Base-by-base conservation (phyloP, 2,329 filamentous ascomycete species). In the Aspergillus sp. region DNA sequence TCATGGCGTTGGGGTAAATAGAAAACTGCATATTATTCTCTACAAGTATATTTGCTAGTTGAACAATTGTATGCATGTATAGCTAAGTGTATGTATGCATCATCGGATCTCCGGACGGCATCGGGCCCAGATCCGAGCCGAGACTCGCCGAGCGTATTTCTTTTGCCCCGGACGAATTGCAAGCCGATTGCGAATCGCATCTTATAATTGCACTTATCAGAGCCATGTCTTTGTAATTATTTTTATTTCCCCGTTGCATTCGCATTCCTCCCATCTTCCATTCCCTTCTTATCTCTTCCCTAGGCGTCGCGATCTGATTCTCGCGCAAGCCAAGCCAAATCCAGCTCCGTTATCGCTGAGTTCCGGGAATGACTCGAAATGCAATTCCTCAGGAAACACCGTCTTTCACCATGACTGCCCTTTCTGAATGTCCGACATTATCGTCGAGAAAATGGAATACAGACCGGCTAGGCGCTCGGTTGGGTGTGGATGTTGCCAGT, bases 401-500 rank as follows among this genome's bases (percentile, higher is more conserved):
- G 19, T 23, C 22, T 15, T 53, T 59, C 35, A 43, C 54, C 37
- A 56, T 61, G 49, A 49, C 58, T 13, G 54, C 55, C 35, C 41
- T 63, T 32, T 45, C 55, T 15, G 55, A 62, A 52, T 53, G 54
- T 19, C 37, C 52, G 10, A 43, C 47, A 17, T 43, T 47, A 12
- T 37, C 50, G 27, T 22, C 49, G 20, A 46, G 53, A 38, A 54
- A 52, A 68, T 91, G 87, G 86, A 94, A 94, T 66, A 90, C 87
- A 20, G 79, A 81, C 54, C 84, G 87, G 57, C 68, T 95, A 47
- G 79, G 78, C 12, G 66, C 78, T 55, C 79, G 89, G 45, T 62
- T 94, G 10, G 80, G 76, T 39, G 79, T 82, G 13, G 89, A 95
- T 71, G 68, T 80, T 19, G 67, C 79, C 41, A 84, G 85, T 59